These are phyloP conservation scores for Candida cerambycidarum DNA, from an alignment of 805 yeast genomes.

Conservation along the genomic window DNA sequence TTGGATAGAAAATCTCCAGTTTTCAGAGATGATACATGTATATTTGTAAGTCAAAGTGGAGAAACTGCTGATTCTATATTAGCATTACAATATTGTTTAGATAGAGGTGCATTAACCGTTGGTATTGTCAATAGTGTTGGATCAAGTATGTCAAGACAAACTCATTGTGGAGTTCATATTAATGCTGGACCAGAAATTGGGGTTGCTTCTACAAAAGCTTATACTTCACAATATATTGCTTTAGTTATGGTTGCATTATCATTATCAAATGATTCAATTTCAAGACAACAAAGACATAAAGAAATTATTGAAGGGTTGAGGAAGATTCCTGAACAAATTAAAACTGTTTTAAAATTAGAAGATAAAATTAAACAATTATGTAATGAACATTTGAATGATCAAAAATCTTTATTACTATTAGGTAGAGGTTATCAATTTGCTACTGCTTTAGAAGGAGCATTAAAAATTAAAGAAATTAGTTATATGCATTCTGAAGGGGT, in stretches of 20 bases:
- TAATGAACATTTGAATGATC: constrained; percentile 66
- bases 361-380: constrained; percentile 74
- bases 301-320: constrained; percentile 86
- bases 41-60: constrained; percentile 97
- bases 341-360: constrained; percentile 71
- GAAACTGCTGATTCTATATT: constrained; percentile 97
- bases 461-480: constrained; percentile 96
- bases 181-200: constrained; percentile 99
- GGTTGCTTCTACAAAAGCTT: constrained; percentile 98
- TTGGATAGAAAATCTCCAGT: constrained; percentile 95
- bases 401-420: constrained; percentile 82
- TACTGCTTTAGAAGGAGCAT: constrained; percentile 96
- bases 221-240: constrained; percentile 97
- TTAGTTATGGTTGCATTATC: constrained; percentile 94
- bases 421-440: constrained; percentile 99
- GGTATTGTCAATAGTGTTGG: constrained; percentile 98
- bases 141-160: constrained; percentile 91
- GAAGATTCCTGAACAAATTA: constrained; percentile 82
- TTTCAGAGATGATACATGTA: constrained; percentile 95
- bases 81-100: constrained; percentile 92
- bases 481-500: constrained; percentile 99
- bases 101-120: constrained; percentile 94
- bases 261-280: constrained; percentile 87
- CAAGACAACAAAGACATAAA: constrained; percentile 69
- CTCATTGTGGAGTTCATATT: constrained; percentile 99